These are phyloP conservation scores for Fraxinus excelsior DNA, from an alignment of 257 asterid genomes.

Conservation along the genomic window DNA sequence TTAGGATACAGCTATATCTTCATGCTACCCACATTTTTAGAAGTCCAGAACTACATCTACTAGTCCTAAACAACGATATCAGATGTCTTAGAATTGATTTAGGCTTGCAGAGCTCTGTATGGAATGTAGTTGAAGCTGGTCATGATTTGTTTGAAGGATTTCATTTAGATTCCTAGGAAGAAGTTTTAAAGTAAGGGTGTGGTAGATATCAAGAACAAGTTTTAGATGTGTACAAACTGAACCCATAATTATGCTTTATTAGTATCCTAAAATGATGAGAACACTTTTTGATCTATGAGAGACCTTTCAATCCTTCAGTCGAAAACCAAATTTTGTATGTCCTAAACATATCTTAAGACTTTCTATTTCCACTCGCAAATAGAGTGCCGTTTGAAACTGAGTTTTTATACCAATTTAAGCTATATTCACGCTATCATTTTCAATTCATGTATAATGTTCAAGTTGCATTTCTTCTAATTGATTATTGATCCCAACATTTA, in stretches of 20 bases:
- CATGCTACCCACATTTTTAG: neutral
- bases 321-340: neutral
- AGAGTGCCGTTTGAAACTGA: neutral
- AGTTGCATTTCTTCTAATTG: neutral
- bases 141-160: neutral
- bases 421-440: neutral
- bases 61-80: neutral
- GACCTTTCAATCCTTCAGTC: neutral
- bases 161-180: neutral
- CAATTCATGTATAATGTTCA: neutral
- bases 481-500: neutral
- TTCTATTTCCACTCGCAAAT: neutral
- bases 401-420: neutral
- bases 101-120: neutral
- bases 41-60: neutral
- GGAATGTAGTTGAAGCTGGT: neutral
- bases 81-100: neutral
- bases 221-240: neutral
- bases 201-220: neutral
- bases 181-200: neutral
- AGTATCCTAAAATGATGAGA: neutral
- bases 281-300: neutral
- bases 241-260: neutral
- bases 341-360: neutral
- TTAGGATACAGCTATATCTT: neutral